Conservation (phyloP, 768 basidiomycete species). For the Tricholoma sp. region DNA sequence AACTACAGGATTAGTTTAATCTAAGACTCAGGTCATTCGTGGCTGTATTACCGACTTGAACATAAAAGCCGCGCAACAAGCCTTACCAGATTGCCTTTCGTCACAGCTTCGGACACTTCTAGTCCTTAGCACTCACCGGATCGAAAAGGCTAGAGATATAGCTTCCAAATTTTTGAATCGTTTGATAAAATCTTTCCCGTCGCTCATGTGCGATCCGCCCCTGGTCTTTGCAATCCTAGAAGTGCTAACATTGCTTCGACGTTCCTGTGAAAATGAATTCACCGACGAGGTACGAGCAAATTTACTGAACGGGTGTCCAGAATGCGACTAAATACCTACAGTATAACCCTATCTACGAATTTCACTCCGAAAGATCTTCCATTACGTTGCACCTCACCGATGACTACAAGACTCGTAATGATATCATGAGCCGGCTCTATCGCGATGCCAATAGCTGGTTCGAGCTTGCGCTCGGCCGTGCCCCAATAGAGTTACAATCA, state of each 20-base stretch:
- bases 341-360: constrained; percentile 88
- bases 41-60: constrained; percentile 71
- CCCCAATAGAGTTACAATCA: constrained; percentile 89
- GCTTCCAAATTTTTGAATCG: constrained; percentile 81
- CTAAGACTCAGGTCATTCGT: constrained; percentile 59
- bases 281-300: constrained; percentile 68
- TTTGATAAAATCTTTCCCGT: constrained; percentile 87
- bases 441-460: constrained; percentile 81
- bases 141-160: constrained; percentile 74
- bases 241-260: constrained; percentile 81
- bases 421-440: constrained; percentile 73
- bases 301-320: neutral
- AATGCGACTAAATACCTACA: constrained; percentile 24
- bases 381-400: constrained; percentile 81
- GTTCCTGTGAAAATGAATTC: constrained; percentile 87
- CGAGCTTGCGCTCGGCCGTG: constrained; percentile 76
- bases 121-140: constrained; percentile 74
- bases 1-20: constrained; percentile 5
- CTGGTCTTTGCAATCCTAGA: constrained; percentile 90
- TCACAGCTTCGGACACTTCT: constrained; percentile 73
- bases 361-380: constrained; percentile 69
- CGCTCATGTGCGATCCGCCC: constrained; percentile 85
- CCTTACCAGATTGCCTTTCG: constrained; percentile 62
- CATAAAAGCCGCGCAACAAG: constrained; percentile 71
- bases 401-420: constrained; percentile 78